Evolutionary conservation across 148 eudicot species (phyloP), one percentile per base, ranked within the genome.

Genomic region (Simmondsia chinensis): DNA sequence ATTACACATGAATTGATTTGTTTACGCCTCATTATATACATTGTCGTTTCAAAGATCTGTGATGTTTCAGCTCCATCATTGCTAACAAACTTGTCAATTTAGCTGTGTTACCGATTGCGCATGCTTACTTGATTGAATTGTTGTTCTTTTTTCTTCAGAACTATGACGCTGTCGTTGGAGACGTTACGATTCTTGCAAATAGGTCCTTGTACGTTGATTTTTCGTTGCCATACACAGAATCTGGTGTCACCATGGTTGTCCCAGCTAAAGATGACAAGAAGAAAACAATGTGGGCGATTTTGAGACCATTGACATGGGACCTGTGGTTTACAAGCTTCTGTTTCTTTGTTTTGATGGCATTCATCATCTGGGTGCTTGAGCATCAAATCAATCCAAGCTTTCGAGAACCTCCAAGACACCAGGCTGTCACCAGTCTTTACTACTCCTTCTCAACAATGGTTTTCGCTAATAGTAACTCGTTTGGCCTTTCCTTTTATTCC

Each of bases 371-470:
- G 91, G 65, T 76, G 7, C 70, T 81, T 19, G 95, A 81, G 50
- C 91, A 82, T 55, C 74, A 79, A 5, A 59, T 75, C 16, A 82
- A 78, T 47, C 52, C 57, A 32, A 74, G 71, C 34, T 77, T 80
- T 28, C 49, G 80, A 33, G 85, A 79, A 5, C 73, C 88, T 3
- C 74, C 74, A 3, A 9, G 9, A 33, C 18, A 78, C 35, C 95
- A 75, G 65, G 63, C 66, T 21, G 83, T 87, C 16, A 68, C 73
- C 35, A 75, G 77, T 14, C 61, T 82, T 11, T 86, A 75, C 72
- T 86, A 81, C 57, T 58, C 91, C 17, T 75, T 86, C 63, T 79
- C 91, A 5, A 66, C 81, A 3, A 68, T 86, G 46, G 83, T 78
- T 34, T 86, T 86, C 43, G 72, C 95, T 2, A 80, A 85, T 25